Evolutionary conservation across 2,329 filamentous ascomycete genomes (phyloP), one percentile per base, ranked within the genome.

Genomic region (Fusarium sp.): DNA sequence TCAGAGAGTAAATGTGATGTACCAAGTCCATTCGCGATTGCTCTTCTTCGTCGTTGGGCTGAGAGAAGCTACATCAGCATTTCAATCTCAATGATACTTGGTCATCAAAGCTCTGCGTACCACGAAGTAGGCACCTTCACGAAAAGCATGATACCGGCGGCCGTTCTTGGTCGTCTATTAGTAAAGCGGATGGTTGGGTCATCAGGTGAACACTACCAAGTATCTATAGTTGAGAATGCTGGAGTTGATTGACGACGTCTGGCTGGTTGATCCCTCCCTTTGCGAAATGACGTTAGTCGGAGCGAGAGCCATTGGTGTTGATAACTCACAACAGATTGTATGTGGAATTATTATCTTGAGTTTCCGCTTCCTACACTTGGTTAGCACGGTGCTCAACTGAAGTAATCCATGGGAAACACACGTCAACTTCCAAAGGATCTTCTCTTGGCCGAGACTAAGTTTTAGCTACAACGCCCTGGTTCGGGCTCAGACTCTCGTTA

Each of bases 31-130:
- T 58, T 5, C 55, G 34, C 1, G n/a, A 35, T 40, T 58, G 55
- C 5, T 58, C 55, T 22, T 58, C 55, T 25, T 58, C 55, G 6
- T 58, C 55, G 3, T 58, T 58, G 0, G 55, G 55, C 55, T 58
- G n/a, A n/a, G 13, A 24, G 6, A 6, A 4, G 15, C 25, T 1
- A 28, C 1, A 36, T 42, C 7, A 49, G 15, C 3, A 6, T 15
- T 7, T 11, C 6, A 11, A 8, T 15, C 6, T 7, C 4, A 4
- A 29, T 5, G 10, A 15, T 7, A 29, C n/a, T 4, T 7, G 2
- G 6, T 2, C 6, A 11, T n/a, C 7, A 11, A n/a, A 7, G n/a
- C 9, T 7, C 5, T 26, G 29, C 47, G 5, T 48, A 48, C 45
- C 25, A 50, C 36, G 3, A 50, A 34, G n/a, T 50, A 47, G 7